These are phyloP conservation scores for Annulohypoxylon moriforme DNA, from an alignment of 495 filamentous ascomycete species.

Conservation along the genomic window DNA sequence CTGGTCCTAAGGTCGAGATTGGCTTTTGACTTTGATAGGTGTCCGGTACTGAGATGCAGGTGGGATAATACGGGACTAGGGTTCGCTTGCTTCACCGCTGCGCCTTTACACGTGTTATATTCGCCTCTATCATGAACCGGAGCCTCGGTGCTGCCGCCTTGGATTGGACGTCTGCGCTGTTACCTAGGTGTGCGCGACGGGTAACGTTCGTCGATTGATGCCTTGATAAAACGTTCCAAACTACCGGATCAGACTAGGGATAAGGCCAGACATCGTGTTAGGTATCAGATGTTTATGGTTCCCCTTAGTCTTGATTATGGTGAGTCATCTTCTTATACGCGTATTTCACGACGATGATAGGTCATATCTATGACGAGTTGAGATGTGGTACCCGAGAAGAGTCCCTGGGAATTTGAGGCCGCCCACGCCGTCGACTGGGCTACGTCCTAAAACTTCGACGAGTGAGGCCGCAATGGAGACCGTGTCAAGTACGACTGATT, in stretches of 20 bases:
- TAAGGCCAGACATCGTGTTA: neutral
- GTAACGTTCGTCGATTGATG: neutral
- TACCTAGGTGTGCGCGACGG: neutral
- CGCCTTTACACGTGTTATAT: constrained; percentile 23
- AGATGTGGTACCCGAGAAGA: neutral
- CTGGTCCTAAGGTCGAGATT: neutral
- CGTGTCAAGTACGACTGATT: neutral
- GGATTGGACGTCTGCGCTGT: neutral
- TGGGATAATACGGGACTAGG: neutral
- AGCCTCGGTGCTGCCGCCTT: neutral
- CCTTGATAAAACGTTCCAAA: constrained; percentile 1
- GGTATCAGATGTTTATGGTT: neutral
- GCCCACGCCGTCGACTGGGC: neutral
- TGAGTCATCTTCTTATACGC: neutral
- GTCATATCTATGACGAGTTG: neutral
- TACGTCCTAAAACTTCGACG: neutral
- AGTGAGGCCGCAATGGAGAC: neutral
- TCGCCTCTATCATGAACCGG: constrained; percentile 22
- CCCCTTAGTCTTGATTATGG: neutral
- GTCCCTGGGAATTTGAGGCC: neutral
- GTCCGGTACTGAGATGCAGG: neutral
- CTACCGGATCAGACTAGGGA: neutral
- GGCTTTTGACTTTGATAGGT: constrained; percentile 2
- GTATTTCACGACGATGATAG: neutral
- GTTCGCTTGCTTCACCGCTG: neutral